Conservation (phyloP, 2,329 filamentous ascomycete genomes). For the Cladophialophora chaetospira region DNA sequence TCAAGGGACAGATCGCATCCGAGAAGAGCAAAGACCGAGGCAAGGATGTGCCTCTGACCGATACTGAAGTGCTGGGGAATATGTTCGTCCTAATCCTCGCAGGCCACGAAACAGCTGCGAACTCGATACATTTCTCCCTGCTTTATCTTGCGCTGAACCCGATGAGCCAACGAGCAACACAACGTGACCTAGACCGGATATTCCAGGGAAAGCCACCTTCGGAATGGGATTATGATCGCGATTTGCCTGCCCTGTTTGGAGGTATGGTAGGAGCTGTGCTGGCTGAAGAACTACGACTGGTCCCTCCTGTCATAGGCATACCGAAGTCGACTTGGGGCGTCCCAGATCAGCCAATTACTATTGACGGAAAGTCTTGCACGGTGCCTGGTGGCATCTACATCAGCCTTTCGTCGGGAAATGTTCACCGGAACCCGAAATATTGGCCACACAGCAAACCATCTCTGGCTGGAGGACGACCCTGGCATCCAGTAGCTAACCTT, state of each 20-base stretch:
- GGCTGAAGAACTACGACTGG: constrained; percentile 74
- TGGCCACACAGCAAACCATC: constrained; percentile 60
- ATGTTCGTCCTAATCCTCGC: constrained; percentile 63
- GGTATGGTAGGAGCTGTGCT: constrained; percentile 73
- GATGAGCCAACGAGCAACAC: constrained; percentile 64
- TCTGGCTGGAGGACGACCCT: constrained; percentile 41
- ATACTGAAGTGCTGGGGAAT: constrained; percentile 32
- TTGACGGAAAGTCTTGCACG: constrained; percentile 60
- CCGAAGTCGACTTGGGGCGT: constrained; percentile 62
- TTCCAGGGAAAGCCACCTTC: constrained; percentile 49
- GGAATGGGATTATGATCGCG: constrained; percentile 70
- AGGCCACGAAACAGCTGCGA: constrained; percentile 80
- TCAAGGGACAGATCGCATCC: constrained; percentile 47
- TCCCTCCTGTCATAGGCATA: constrained; percentile 71
- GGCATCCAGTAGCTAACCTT: constrained; percentile 36
- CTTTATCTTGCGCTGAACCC: constrained; percentile 68
- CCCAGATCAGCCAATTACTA: constrained; percentile 55
- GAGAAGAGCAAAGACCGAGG: constrained; percentile 22
- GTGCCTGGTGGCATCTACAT: constrained; percentile 62
- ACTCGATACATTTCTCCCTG: constrained; percentile 70
- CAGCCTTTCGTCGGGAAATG: constrained; percentile 57
- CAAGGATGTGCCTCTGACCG: constrained; percentile 27
- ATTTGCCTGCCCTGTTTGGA: constrained; percentile 66
- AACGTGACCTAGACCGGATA: constrained; percentile 68
- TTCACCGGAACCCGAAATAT: constrained; percentile 69